Evolutionary conservation across 805 yeast species (phyloP), one percentile per base, ranked within the genome.

Genomic region (Cephaloascus albidus): DNA sequence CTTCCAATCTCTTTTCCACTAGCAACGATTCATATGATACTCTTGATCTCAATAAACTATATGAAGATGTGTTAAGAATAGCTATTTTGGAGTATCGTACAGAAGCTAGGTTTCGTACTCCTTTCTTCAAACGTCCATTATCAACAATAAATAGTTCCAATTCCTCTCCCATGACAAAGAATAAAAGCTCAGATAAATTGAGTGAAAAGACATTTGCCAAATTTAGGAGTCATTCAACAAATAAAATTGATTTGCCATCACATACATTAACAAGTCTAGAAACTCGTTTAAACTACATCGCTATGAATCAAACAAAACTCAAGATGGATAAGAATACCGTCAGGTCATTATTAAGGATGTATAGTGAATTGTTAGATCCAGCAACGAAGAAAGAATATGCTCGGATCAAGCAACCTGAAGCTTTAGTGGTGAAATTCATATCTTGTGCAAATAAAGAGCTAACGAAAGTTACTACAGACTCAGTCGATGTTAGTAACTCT

Each of bases 41-140:
- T 12, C 46, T 55, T 12, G 58, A 55, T 32, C 23, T 38, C 18
- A 26, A 38, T 16, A 63, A 58, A 23, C 56, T 77, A 3, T 81
- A 81, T 46, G 67, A 68, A 36, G 65, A 72, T 23, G 66, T 79
- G 1, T 50, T 82, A 36, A 76, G 78, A 48, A 56, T 78, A 4
- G 53, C 81, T 2, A 54, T 83, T 10, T 53, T 83, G 16, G 81
- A 77, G 36, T 80, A 82, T 48, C 60, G 73, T 39, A 75, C 70
- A 42, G 86, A 80, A 54, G 85, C 85, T 2, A 57, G 86, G 30
- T 81, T 80, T 58, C 57, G 69, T 38, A 64, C 60, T 14, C 62
- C 61, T n/a, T 36, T 20, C 10, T 6, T 34, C 20, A 23, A 23
- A 23, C 28, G 28, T 23, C 28, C 28, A 8, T 23, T 23, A 12